Conservation (phyloP, 2,329 filamentous ascomycete genomes). For the Hirsutella minnesotensis region DNA sequence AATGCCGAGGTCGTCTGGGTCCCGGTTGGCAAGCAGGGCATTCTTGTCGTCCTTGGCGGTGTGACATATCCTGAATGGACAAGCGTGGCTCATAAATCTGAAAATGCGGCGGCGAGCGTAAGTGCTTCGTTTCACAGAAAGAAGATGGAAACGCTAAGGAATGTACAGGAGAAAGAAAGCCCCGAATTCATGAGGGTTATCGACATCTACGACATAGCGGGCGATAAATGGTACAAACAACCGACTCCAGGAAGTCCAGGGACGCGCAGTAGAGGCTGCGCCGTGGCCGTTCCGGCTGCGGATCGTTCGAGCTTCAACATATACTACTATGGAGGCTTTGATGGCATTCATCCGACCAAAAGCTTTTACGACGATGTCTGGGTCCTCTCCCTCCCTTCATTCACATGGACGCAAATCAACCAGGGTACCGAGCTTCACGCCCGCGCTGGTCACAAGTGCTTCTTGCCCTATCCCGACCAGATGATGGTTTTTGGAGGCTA, state of each 20-base stretch:
- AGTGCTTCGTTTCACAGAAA: conserved; percentile 4
- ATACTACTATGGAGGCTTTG: conserved; percentile 73
- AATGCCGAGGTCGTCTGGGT: conserved; percentile 61
- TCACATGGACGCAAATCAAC: conserved; percentile 57
- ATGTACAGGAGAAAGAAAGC: conserved; percentile 45
- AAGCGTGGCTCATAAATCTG: conserved; percentile 11
- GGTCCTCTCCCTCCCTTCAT: conserved; percentile 69
- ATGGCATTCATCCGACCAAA: conserved; percentile 30
- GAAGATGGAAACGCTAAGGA: not conserved
- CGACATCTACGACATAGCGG: conserved; percentile 66
- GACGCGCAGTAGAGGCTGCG: conserved; percentile 54
- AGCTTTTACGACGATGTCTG: conserved; percentile 57
- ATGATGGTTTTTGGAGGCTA: conserved; percentile 71
- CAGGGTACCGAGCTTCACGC: conserved; percentile 38
- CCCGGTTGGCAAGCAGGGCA: conserved; percentile 63
- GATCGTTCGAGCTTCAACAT: conserved; percentile 70
- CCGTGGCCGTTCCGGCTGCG: conserved; percentile 58
- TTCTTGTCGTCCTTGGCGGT: conserved; percentile 67
- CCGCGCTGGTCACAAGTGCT: conserved; percentile 64
- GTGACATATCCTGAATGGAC: conserved; percentile 49
- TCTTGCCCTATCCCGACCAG: conserved; percentile 65
- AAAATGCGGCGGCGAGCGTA: conserved; percentile 20
- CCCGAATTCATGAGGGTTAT: conserved; percentile 60
- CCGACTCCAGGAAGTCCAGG: conserved; percentile 48
- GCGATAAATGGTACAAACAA: conserved; percentile 57